Evolutionary conservation across 2,329 filamentous ascomycete genomes (phyloP).

Genomic region (Monosporascus sp.): DNA sequence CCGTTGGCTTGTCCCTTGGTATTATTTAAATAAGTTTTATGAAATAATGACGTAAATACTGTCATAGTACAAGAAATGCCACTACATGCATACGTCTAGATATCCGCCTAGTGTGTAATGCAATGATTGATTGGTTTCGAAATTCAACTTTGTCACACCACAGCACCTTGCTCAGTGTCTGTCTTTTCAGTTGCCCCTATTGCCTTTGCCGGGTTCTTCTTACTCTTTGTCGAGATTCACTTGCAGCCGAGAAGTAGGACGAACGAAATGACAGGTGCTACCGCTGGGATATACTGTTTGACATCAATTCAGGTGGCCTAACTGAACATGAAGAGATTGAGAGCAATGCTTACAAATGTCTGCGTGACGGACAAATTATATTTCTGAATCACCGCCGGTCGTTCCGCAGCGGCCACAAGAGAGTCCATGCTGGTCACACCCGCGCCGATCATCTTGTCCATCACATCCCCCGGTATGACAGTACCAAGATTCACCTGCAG

Average conservation of each 20-base stretch:
- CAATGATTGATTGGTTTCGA: too few species aligned
- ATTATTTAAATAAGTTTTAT: too few species aligned
- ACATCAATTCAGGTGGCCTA: not conserved
- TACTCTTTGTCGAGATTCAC: conserved; percentile 14
- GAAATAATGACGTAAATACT: too few species aligned
- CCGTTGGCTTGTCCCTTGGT: too few species aligned
- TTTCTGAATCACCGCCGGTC: conserved; percentile 4
- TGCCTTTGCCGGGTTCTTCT: not conserved
- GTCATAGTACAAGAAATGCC: too few species aligned
- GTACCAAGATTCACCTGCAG: conserved; percentile 6
- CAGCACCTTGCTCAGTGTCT: too few species aligned
- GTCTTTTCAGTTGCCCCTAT: too few species aligned
- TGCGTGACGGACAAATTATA: conserved; percentile 14
- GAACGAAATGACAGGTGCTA: conserved; percentile 8
- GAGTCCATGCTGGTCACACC: conserved; percentile 8
- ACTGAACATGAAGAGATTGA: not conserved
- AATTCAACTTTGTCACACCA: too few species aligned
- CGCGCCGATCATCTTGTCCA: conserved; percentile 7
- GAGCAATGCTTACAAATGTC: conserved; percentile 9
- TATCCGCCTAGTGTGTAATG: too few species aligned
- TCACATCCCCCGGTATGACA: conserved; percentile 2
- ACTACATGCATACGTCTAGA: too few species aligned
- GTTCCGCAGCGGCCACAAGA: not conserved
- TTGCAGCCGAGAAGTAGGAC: conserved; percentile 7
- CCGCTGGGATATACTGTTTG: conserved; percentile 11